phyloP scores from a whole-genome alignment of 768 basidiomycete genomes.

The Albatrellus ellisii region DNA sequence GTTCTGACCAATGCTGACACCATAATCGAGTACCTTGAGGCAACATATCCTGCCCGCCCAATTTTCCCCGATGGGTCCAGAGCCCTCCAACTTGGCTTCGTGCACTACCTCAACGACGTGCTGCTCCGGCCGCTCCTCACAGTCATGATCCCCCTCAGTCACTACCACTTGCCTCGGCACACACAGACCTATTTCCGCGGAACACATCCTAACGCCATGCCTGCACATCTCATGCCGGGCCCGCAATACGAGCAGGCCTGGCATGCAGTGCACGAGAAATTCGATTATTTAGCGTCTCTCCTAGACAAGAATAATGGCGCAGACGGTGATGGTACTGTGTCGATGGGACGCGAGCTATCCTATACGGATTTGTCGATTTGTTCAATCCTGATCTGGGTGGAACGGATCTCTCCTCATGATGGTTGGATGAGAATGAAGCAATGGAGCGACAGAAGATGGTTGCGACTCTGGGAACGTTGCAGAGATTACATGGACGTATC shows the following conservation, averaged over 20 bases:
- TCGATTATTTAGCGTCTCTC: slow-evolving; percentile 47
- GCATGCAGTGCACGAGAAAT: slow-evolving; percentile 50
- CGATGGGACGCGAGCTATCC: slow-evolving; percentile 49
- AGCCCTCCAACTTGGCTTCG: slow-evolving; percentile 56
- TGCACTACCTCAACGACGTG: slow-evolving; percentile 53
- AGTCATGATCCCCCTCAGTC: slow-evolving; percentile 58
- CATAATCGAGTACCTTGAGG: slow-evolving; percentile 66
- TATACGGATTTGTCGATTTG: slow-evolving; percentile 69
- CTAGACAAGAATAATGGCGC: slow-evolving; percentile 49
- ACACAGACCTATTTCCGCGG: slow-evolving; percentile 37
- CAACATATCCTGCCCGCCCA: slow-evolving; percentile 52
- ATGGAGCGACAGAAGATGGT: slow-evolving; percentile 64
- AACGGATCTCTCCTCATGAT: slow-evolving; percentile 58
- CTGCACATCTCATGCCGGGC: slow-evolving; percentile 17
- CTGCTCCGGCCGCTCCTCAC: slow-evolving; percentile 53
- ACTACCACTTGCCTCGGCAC: slow-evolving; percentile 43
- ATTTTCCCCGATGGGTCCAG: slow-evolving; percentile 60
- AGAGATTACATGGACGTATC: slow-evolving; percentile 55
- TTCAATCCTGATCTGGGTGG: slow-evolving; percentile 62
- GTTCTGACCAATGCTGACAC: slow-evolving; percentile 44
- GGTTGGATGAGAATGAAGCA: slow-evolving; percentile 56
- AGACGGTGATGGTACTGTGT: slow-evolving; percentile 54
- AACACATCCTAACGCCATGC: slow-evolving; percentile 9
- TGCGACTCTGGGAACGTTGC: slow-evolving; percentile 47
- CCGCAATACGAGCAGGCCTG: slow-evolving; percentile 52